A percentile compares a stretch with the other conserved stretches of the same genome.
phyloP scores from a whole-genome alignment of 2,329 filamentous ascomycete genomes.

The Davidsoniella neocaledoniae region DNA sequence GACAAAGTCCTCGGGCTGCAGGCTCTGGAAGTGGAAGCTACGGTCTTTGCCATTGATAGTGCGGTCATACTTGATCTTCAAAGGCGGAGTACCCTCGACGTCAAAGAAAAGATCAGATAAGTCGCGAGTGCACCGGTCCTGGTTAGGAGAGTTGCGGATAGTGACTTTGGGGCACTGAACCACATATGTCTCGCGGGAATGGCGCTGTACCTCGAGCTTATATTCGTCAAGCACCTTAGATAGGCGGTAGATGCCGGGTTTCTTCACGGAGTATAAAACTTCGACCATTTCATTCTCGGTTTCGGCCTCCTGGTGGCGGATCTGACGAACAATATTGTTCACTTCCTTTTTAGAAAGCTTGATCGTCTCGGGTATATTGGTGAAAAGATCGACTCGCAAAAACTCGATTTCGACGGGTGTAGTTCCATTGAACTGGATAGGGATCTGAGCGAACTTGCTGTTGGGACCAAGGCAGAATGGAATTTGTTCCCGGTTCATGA shows the following conservation, averaged over 20 bases:
- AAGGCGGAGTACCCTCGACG: constrained; percentile 73
- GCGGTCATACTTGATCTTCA: constrained; percentile 85
- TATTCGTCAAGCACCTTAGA: constrained; percentile 80
- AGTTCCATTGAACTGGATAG: constrained; percentile 87
- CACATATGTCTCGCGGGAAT: constrained; percentile 61
- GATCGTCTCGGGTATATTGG: constrained; percentile 63
- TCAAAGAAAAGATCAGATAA: constrained; percentile 71
- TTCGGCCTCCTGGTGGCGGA: constrained; percentile 48
- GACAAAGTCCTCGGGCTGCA: constrained; percentile 73
- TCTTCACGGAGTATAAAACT: constrained; percentile 61
- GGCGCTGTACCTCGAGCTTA: constrained; percentile 76
- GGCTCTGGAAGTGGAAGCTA: constrained; percentile 79
- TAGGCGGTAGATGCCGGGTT: constrained; percentile 74
- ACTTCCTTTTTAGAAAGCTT: constrained; percentile 58
- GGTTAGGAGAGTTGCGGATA: constrained; percentile 45
- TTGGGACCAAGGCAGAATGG: constrained; percentile 64
- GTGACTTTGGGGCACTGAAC: constrained; percentile 69
- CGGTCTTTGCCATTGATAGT: constrained; percentile 69
- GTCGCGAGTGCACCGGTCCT: constrained; percentile 68
- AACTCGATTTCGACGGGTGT: constrained; percentile 77
- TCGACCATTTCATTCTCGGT: constrained; percentile 42
- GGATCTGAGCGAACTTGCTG: constrained; percentile 47
- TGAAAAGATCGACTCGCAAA: constrained; percentile 71
- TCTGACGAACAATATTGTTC: constrained; percentile 53
- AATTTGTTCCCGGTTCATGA: constrained; percentile 66